phyloP scores from a whole-genome alignment of 805 yeast species.

The Teunomyces barrocoloradensis region DNA sequence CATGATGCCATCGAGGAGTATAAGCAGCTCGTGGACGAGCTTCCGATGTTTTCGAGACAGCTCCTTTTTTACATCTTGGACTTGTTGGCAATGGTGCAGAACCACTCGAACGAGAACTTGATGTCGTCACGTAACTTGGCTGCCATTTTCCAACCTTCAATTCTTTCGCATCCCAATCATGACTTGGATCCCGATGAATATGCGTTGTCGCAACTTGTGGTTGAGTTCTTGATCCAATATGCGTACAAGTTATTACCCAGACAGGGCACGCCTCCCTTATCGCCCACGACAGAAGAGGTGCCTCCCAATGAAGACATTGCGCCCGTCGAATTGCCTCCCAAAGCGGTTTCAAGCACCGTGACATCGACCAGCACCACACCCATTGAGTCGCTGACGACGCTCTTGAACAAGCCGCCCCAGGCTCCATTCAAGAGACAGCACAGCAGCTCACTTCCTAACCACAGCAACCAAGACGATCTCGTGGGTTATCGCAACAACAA shows the following conservation, averaged over 20 bases:
- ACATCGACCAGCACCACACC: constrained; percentile 17
- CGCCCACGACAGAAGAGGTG: not conserved
- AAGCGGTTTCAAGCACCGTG: constrained; percentile 6
- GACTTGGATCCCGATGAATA: constrained; percentile 92
- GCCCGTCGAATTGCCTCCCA: not conserved
- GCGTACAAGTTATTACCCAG: constrained; percentile 73
- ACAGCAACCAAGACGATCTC: constrained; percentile 23
- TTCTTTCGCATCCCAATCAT: constrained; percentile 87
- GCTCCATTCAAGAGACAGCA: constrained; percentile 24
- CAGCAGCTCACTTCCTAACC: constrained; percentile 33
- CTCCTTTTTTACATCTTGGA: constrained; percentile 84
- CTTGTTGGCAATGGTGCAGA: constrained; percentile 78
- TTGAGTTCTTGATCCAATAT: constrained; percentile 86
- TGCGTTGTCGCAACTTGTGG: constrained; percentile 78
- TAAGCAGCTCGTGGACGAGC: constrained; percentile 59
- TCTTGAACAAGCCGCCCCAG: constrained; percentile 11
- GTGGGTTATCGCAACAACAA: not conserved
- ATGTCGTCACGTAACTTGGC: constrained; percentile 94
- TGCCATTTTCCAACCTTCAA: constrained; percentile 96
- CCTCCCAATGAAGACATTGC: constrained; percentile 1
- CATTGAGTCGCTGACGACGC: constrained; percentile 7
- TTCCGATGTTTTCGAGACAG: constrained; percentile 80
- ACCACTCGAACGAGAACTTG: constrained; percentile 70
- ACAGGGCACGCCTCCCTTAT: constrained; percentile 16
- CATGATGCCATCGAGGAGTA: constrained; percentile 69